Evolutionary conservation across 352 stramenopile species (phyloP), one percentile per base, ranked within the genome.

Genomic region (Phytophthora cactorum): DNA sequence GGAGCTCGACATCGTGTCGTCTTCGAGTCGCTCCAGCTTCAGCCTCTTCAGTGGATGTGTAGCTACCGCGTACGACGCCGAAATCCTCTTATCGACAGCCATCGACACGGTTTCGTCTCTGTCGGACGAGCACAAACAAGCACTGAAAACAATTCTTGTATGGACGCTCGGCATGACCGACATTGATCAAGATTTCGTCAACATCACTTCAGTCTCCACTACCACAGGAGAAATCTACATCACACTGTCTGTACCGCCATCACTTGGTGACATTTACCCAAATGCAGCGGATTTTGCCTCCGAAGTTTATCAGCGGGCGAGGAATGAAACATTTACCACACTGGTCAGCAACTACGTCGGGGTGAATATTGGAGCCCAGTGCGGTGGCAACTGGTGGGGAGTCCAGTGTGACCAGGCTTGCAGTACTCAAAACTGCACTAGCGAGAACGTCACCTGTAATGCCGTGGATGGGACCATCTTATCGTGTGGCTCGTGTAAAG

Each of bases 31-130:
- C 7, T 56, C 44, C 25, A 59, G 54, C 31, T 60, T 47, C 50
- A 74, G 67, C 17, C 45, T 71, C 27, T 74, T 74, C 39, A 74
- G 67, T 17, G 67, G 67, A 4, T 74, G 67, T 27, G 56, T 74
- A 52, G 62, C 61, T 38, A 64, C 67, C 15, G 50, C 67, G 2
- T 74, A 71, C 29, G 62, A 74, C n/a, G 67, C 49, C 29, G 54
- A 74, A 47, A 58, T 74, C 17, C 41, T 70, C 11, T 51, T 74
- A 4, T 66, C 57, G 9, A 67, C 61, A 15, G 54, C 60, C 0
- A 32, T 63, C 5, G 27, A 60, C 36, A 31, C 17, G 0, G 50
- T 63, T 14, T 47, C 38, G 5, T 66, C 67, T 39, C 31, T 74
- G 2, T 67, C 61, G 2, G 38, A 60, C 22, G 41, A 62, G 4